Evolutionary conservation across 768 basidiomycete species (phyloP).

Genomic region (Boletus reticulatus): DNA sequence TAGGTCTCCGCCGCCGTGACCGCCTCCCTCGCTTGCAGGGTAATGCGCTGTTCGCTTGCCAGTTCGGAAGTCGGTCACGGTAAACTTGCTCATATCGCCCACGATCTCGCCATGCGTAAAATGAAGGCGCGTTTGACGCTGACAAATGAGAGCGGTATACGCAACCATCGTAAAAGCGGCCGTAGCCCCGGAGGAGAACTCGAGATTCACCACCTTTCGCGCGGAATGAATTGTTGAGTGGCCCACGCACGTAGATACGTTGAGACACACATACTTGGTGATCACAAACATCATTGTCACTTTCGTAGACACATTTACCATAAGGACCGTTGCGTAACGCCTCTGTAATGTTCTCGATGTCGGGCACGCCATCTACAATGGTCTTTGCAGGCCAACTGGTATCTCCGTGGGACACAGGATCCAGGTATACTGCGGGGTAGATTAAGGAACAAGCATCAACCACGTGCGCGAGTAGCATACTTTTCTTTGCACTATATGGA

Average conservation of each 20-base stretch:
- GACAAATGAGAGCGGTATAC: constrained; percentile 73
- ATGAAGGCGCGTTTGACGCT: constrained; percentile 81
- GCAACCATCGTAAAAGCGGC: constrained; percentile 91
- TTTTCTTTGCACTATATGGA: constrained; percentile 84
- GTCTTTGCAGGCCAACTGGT: constrained; percentile 61
- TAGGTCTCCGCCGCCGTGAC: constrained; percentile 82
- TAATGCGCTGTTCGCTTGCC: constrained; percentile 39
- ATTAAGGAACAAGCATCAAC: not conserved
- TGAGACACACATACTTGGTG: constrained; percentile 51
- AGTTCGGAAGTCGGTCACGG: constrained; percentile 73
- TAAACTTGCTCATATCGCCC: constrained; percentile 79
- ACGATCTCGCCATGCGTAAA: constrained; percentile 87
- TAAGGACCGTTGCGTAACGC: constrained; percentile 73
- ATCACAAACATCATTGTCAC: constrained; percentile 84
- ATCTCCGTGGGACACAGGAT: constrained; percentile 53
- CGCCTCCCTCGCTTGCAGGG: constrained; percentile 60
- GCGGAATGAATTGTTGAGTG: not conserved
- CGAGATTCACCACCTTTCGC: constrained; percentile 74
- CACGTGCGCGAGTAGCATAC: constrained; percentile 36
- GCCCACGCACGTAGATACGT: not conserved
- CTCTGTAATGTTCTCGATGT: constrained; percentile 79
- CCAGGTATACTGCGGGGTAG: constrained; percentile 66
- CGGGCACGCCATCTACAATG: constrained; percentile 78
- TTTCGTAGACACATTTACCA: constrained; percentile 83
- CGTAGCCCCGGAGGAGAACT: constrained; percentile 79